A percentile compares a stretch with the other conserved stretches of the same genome.
Conservation (phyloP, 2,329 filamentous ascomycete species). For the Remersonia thermophila region DNA sequence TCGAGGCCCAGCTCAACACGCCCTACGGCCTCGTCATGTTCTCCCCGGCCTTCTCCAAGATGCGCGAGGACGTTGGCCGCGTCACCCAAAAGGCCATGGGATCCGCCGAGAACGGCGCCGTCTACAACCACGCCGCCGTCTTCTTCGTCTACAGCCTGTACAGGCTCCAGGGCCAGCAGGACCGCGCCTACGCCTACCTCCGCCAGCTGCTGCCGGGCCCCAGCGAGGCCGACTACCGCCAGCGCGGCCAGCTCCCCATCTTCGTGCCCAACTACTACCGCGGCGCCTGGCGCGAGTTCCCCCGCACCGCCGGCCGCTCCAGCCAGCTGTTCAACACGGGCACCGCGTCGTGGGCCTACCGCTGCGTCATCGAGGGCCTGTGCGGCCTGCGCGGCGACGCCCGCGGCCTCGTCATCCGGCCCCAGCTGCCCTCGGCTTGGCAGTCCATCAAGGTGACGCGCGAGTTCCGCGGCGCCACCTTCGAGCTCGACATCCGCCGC, state of each 20-base stretch:
- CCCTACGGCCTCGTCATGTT: slow-evolving; percentile 46
- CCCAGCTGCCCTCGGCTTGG: slow-evolving; percentile 40
- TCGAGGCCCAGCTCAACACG: slow-evolving; percentile 39
- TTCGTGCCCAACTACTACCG: slow-evolving; percentile 50
- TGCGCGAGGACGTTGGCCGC: slow-evolving; percentile 46
- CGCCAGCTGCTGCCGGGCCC: slow-evolving; percentile 44
- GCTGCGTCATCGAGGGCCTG: slow-evolving; percentile 41
- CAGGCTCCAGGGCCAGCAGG: slow-evolving; percentile 31
- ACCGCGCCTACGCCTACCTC: slow-evolving; percentile 38
- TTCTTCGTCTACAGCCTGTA: slow-evolving; percentile 45
- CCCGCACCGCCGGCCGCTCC: slow-evolving; percentile 41
- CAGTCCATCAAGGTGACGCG: slow-evolving; percentile 29
- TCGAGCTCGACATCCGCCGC: slow-evolving; percentile 33
- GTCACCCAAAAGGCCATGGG: slow-evolving; percentile 47
- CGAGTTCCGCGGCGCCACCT: slow-evolving; percentile 37
- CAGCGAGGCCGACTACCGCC: slow-evolving; percentile 35
- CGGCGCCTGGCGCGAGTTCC: slow-evolving; percentile 34
- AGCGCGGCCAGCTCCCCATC: slow-evolving; percentile 42
- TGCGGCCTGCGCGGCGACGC: slow-evolving; percentile 40
- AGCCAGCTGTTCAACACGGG: slow-evolving; percentile 48
- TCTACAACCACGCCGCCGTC: slow-evolving; percentile 45
- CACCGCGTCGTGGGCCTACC: slow-evolving; percentile 44
- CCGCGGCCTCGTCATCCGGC: slow-evolving; percentile 33
- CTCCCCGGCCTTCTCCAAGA: slow-evolving; percentile 38
- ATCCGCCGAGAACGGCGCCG: slow-evolving; percentile 44